A percentile compares a stretch with the other conserved stretches of the same genome.
Conservation (phyloP, 768 basidiomycete species). For the Tulasnella sp. region DNA sequence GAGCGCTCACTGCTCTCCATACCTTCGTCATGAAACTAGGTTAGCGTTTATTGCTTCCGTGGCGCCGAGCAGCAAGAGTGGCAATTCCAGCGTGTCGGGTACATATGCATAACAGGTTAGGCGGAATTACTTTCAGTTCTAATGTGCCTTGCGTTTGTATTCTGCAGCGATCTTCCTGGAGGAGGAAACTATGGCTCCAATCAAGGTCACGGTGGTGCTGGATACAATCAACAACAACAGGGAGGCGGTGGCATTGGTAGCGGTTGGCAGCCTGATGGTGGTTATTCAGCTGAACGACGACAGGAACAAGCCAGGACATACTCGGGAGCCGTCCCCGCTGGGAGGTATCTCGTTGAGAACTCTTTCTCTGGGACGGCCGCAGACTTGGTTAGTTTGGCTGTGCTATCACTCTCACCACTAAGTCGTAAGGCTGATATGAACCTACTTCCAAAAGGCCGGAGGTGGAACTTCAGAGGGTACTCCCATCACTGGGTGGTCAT, state of each 20-base stretch:
- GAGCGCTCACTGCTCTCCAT: not conserved
- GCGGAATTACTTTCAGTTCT: not conserved
- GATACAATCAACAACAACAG: not conserved
- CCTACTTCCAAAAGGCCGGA: too few species aligned
- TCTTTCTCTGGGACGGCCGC: not conserved
- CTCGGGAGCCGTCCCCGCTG: not conserved
- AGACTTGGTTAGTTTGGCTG: conserved; percentile 1
- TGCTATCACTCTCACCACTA: too few species aligned
- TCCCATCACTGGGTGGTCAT: not conserved
- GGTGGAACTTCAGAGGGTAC: conserved; percentile 6
- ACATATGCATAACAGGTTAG: not conserved
- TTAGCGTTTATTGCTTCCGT: not conserved
- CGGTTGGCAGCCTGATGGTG: not conserved
- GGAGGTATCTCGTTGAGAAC: conserved; percentile 5
- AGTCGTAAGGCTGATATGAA: too few species aligned
- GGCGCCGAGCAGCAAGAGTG: not conserved
- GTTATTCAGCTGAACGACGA: not conserved
- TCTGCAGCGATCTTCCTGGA: too few species aligned
- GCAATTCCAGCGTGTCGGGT: not conserved
- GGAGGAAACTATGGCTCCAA: too few species aligned
- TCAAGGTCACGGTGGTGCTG: not conserved
- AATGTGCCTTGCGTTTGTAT: not conserved
- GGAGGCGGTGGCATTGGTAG: not conserved
- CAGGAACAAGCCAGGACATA: not conserved
- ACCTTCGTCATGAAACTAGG: too few species aligned